phyloP scores from a whole-genome alignment of 2,329 filamentous ascomycete species.

The Fusarium sterilihyphosum region DNA sequence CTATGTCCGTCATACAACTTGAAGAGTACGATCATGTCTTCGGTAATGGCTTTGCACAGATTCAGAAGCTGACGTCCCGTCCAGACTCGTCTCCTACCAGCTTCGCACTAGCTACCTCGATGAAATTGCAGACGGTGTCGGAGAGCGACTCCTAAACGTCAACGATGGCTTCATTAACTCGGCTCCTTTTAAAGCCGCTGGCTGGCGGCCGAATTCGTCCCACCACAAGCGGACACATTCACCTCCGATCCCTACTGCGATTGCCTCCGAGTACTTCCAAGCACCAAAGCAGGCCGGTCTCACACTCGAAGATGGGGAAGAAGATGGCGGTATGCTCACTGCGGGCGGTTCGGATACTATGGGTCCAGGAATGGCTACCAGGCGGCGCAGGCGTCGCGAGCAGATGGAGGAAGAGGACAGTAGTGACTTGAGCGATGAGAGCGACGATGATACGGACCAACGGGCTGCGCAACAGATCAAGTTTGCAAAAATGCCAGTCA shows the following conservation, averaged over 20 bases:
- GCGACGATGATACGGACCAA: constrained; percentile 79
- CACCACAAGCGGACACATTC: constrained; percentile 87
- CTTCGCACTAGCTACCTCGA: constrained; percentile 82
- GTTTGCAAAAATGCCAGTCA: constrained; percentile 94
- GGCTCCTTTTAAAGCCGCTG: constrained; percentile 82
- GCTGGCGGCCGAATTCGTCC: constrained; percentile 78
- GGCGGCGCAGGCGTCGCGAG: constrained; percentile 73
- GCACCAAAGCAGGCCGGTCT: constrained; percentile 70
- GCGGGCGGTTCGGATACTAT: constrained; percentile 74
- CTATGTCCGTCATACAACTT: constrained; percentile 52
- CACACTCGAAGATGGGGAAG: constrained; percentile 75
- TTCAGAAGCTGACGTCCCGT: constrained; percentile 30
- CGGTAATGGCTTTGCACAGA: neutral
- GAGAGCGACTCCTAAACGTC: constrained; percentile 83
- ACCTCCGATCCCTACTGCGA: constrained; percentile 83
- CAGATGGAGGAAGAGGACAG: constrained; percentile 87
- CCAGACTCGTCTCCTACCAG: constrained; percentile 83
- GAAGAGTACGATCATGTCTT: constrained; percentile 48
- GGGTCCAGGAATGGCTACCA: constrained; percentile 72
- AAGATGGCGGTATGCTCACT: constrained; percentile 78
- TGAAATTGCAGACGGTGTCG: constrained; percentile 83
- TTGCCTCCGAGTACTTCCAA: constrained; percentile 86
- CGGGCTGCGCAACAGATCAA: constrained; percentile 90
- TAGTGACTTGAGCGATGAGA: constrained; percentile 85
- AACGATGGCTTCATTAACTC: constrained; percentile 83